Evolutionary conservation across 106 monocot species (phyloP).

Genomic region (Chionographis japonica): DNA sequence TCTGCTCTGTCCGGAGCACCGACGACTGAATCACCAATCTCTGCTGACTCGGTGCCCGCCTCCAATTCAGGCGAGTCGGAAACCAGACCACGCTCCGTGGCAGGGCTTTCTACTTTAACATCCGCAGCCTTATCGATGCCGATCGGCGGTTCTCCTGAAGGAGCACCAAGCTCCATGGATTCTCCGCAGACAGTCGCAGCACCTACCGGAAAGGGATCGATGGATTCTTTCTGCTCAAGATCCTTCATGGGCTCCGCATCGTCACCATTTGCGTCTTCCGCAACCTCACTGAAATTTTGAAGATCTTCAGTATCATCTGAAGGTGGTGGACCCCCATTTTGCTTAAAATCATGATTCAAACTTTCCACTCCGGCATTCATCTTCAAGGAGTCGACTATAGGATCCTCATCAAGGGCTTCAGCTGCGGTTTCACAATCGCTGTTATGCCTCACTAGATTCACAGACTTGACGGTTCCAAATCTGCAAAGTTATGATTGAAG

Average conservation of each 20-base stretch:
- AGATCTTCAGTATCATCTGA: not conserved
- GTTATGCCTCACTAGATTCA: slow-evolving; percentile 44
- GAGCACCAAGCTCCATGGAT: not conserved
- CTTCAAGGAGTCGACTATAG: not conserved
- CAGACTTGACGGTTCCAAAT: slow-evolving; percentile 83
- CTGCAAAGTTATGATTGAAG: slow-evolving; percentile 28
- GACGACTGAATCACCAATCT: not conserved
- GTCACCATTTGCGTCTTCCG: not conserved
- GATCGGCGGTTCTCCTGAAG: not conserved
- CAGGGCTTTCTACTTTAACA: slow-evolving; percentile 4
- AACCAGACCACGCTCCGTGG: not conserved
- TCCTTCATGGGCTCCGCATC: not conserved
- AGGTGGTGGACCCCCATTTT: not conserved
- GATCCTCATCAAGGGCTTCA: slow-evolving; percentile 11
- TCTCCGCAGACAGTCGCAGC: not conserved
- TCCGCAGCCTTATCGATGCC: not conserved
- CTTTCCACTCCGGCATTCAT: slow-evolving; percentile 1
- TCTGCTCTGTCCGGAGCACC: not conserved
- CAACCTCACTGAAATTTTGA: slow-evolving; percentile 10
- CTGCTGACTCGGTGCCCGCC: not conserved
- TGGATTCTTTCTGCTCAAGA: not conserved
- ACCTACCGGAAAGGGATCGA: not conserved
- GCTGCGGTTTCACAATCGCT: not conserved
- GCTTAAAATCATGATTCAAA: not conserved
- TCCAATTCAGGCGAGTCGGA: not conserved